Conservation (phyloP, 441 rosid species). For the Brassica balearica region DNA sequence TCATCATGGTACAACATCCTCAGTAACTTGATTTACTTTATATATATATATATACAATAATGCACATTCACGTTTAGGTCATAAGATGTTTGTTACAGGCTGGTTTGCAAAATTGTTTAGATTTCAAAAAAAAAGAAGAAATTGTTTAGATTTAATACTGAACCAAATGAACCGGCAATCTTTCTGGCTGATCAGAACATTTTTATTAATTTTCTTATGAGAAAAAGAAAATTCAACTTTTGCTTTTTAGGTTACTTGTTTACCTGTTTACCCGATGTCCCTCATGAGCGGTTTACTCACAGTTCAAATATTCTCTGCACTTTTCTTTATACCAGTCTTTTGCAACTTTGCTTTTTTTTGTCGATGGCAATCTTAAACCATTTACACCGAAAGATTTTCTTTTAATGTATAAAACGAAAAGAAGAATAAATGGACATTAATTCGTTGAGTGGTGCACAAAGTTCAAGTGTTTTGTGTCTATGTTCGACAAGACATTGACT, state of each 20-base stretch:
- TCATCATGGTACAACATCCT: slow-evolving; percentile 1
- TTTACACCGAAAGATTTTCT: slow-evolving; percentile 18
- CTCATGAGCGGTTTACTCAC: slow-evolving; percentile 32
- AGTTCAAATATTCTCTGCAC: slow-evolving; percentile 44
- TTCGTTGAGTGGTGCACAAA: slow-evolving; percentile 41
- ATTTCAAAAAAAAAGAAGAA: too few species aligned
- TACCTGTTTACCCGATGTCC: too few species aligned
- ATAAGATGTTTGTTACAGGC: background rate
- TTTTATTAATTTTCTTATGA: background rate
- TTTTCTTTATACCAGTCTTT: slow-evolving; percentile 42
- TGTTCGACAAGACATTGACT: slow-evolving; percentile 42
- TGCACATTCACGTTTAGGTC: background rate
- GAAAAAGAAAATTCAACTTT: slow-evolving; percentile 9
- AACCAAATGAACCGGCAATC: background rate
- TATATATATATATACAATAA: background rate
- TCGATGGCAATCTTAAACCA: slow-evolving; percentile 25
- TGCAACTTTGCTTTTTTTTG: slow-evolving; percentile 26
- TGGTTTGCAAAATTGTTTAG: background rate
- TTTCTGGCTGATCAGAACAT: background rate
- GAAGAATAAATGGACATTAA: background rate
- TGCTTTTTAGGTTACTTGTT: slow-evolving; percentile 33
- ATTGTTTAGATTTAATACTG: background rate
- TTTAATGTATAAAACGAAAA: background rate
- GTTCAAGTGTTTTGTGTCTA: slow-evolving; percentile 42
- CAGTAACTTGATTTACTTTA: background rate